phyloP scores from a whole-genome alignment of 768 basidiomycete genomes.

The Suillus decipiens region DNA sequence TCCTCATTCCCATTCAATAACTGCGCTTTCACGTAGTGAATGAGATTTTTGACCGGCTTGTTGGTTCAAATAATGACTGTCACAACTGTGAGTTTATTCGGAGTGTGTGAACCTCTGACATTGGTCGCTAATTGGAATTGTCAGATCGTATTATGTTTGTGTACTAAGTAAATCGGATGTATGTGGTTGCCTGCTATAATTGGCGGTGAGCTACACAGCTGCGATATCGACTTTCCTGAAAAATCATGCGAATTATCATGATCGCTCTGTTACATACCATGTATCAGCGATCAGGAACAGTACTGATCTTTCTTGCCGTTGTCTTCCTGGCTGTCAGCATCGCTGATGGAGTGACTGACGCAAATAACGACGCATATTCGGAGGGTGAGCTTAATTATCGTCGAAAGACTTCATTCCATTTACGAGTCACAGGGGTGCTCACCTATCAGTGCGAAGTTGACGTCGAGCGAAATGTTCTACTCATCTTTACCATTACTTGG shows the following conservation, averaged over 20 bases:
- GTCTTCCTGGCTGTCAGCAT: background rate
- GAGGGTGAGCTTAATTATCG: background rate
- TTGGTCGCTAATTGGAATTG: background rate
- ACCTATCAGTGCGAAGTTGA: background rate
- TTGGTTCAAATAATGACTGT: background rate
- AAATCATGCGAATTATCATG: background rate
- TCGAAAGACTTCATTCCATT: too few relatives aligned
- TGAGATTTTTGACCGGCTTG: background rate
- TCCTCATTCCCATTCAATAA: background rate
- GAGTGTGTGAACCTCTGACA: background rate
- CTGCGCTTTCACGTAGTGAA: background rate
- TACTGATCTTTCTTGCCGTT: background rate
- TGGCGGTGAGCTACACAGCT: background rate
- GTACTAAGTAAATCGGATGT: background rate
- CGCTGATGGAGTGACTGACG: background rate
- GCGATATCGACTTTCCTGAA: background rate
- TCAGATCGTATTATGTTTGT: background rate
- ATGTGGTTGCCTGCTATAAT: background rate
- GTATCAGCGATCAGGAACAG: background rate
- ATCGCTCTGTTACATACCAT: background rate
- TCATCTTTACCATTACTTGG: background rate
- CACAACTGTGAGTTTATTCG: background rate
- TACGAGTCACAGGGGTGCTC: background rate
- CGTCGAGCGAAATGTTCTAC: background rate
- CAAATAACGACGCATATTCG: background rate